Percentiles rank a stretch among this genome's conserved stretches.
phyloP scores from a whole-genome alignment of 495 filamentous ascomycete genomes.

The Daldinia loculata region DNA sequence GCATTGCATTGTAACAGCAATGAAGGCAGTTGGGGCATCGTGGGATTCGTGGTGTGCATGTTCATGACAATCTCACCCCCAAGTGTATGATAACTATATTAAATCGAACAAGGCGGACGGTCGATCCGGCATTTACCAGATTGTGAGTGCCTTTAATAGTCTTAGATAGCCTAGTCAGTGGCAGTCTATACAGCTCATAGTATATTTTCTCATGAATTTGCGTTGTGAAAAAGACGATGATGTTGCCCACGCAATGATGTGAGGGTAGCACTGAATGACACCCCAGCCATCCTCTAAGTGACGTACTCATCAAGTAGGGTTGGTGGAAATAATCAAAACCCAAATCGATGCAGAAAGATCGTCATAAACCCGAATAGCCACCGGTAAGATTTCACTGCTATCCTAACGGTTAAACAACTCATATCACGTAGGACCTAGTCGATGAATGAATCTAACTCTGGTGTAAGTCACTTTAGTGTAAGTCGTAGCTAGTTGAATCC shows the following conservation, averaged over 20 bases:
- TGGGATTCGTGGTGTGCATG: constrained; percentile 1
- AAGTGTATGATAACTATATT: constrained; percentile 1
- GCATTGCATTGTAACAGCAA: background rate
- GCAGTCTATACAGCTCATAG: background rate
- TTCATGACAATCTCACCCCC: background rate
- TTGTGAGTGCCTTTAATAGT: background rate
- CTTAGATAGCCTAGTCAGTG: background rate
- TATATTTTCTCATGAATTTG: background rate
- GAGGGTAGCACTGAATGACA: constrained; percentile 37
- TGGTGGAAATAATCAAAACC: constrained; percentile 41
- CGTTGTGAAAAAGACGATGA: background rate
- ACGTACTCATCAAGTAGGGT: constrained; percentile 32
- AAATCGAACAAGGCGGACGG: constrained; percentile 10
- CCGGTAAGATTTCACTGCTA: constrained; percentile 27
- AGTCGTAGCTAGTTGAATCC: constrained; percentile 2
- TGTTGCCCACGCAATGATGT: constrained; percentile 31
- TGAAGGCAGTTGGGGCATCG: constrained; percentile 2
- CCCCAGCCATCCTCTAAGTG: constrained; percentile 33
- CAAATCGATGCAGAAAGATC: constrained; percentile 34
- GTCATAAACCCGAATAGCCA: constrained; percentile 44
- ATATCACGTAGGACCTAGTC: background rate
- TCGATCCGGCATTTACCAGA: constrained; percentile 7
- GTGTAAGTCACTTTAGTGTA: background rate
- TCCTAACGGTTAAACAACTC: constrained; percentile 35
- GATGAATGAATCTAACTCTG: constrained; percentile 7